Evolutionary conservation across 2,329 filamentous ascomycete genomes (phyloP), one percentile per base, ranked within the genome.

Genomic region (Sporothrix brunneoviolacea): DNA sequence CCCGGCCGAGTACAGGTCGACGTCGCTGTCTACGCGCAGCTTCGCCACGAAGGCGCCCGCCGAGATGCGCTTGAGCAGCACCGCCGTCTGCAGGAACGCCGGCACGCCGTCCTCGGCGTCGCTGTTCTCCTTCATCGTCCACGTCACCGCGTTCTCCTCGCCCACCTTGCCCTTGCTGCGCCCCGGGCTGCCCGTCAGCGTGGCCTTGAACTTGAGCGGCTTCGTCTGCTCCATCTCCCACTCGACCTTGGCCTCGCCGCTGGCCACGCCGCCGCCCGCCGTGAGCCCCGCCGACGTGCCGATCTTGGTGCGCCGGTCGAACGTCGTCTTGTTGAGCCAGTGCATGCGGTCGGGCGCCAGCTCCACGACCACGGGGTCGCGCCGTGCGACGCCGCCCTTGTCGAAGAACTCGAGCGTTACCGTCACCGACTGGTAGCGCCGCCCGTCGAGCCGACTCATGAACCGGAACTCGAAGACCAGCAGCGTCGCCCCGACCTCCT

Each of bases 81-180:
- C 50, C 8, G 50, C 50, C n/a, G 50, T 39, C 43, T 52, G 50
- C 44, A 52, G 24, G 27, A 52, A 48, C n/a, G 50, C 38, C 16
- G 50, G 50, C 15, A 52, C 33, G 38, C 50, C 50, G 16, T 52
- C 44, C 4, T n/a, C 33, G 22, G 30, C 45, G 32, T 43, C 40
- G 10, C 19, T 15, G 39, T 52, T 52, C 28, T 52, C 50, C 27
- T 39, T 5, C 50, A 52, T 52, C 2, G 37, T 52, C 50, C 50
- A 52, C 15, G 28, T 44, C 38, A 44, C 50, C 24, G 38, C 27
- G 19, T 48, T 52, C 33, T 52, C 45, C 21, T 44, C 33, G 21
- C 50, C 39, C 8, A 3, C 10, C 28, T 44, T 44, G 39, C 44
- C 38, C 9, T 35, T 22, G 37, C 50, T 48, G 16, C 32, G 33